phyloP scores from a whole-genome alignment of 768 basidiomycete genomes.

The Boletus speciosus region DNA sequence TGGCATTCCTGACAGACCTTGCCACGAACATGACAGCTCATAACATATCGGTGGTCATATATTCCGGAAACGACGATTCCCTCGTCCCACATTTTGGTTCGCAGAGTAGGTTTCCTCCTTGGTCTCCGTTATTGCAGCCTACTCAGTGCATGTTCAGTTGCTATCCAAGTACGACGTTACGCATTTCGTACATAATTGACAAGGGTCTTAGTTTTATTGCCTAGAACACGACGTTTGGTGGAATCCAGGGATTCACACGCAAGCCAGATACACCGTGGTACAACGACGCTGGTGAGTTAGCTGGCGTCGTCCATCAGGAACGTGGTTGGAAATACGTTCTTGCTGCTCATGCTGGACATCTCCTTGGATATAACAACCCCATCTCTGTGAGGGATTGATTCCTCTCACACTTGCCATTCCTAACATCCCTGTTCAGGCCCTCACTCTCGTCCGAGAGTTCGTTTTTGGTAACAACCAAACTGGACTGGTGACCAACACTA shows the following conservation, averaged over 20 bases:
- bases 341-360: constrained; percentile 37
- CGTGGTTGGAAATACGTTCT: constrained; percentile 52
- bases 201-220: not conserved
- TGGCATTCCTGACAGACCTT: constrained; percentile 61
- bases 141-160: constrained; percentile 34
- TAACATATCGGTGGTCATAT: constrained; percentile 49
- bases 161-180: constrained; percentile 44
- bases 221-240: constrained; percentile 79
- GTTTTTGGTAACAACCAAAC: constrained; percentile 61
- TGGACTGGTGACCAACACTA: constrained; percentile 45
- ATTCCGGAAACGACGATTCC: constrained; percentile 66
- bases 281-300: constrained; percentile 52
- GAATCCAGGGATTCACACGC: constrained; percentile 68
- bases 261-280: constrained; percentile 66
- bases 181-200: not conserved
- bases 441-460: constrained; percentile 60
- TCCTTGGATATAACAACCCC: constrained; percentile 34
- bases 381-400: constrained; percentile 38
- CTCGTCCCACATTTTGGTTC: constrained; percentile 59
- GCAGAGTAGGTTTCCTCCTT: constrained; percentile 43
- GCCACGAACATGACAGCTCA: constrained; percentile 56
- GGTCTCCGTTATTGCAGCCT: not conserved
- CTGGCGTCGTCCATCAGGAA: constrained; percentile 71
- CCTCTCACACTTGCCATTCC: not conserved
- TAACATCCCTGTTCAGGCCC: constrained; percentile 40